A percentile compares a stretch with the other conserved stretches of the same genome.
phyloP scores from a whole-genome alignment of 768 basidiomycete species.

The Clitopilus hobsonii region DNA sequence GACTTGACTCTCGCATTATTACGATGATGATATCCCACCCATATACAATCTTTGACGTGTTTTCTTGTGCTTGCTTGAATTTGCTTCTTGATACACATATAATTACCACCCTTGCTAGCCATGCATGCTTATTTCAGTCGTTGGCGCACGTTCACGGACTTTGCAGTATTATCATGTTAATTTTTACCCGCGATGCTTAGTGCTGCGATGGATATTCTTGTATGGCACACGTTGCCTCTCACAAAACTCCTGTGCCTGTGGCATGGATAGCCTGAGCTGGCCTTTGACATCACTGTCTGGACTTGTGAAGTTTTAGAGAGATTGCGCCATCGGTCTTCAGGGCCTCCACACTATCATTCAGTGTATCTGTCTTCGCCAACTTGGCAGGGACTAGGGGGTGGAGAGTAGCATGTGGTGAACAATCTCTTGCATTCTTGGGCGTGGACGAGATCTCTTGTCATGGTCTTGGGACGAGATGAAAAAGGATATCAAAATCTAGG shows the following conservation, averaged over 20 bases:
- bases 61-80: too few relatives aligned
- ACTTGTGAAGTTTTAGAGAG: neutral
- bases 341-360: neutral
- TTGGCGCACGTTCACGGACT: too few relatives aligned
- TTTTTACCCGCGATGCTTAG: too few relatives aligned
- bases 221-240: too few relatives aligned
- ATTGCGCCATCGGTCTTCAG: neutral
- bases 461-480: neutral
- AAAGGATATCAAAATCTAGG: neutral
- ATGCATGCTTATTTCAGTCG: neutral
- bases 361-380: neutral
- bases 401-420: neutral
- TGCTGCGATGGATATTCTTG: too few relatives aligned
- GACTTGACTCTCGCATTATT: neutral
- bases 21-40: too few relatives aligned
- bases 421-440: neutral
- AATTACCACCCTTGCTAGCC: neutral
- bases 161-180: too few relatives aligned
- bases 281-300: too few relatives aligned
- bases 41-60: too few relatives aligned
- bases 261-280: neutral
- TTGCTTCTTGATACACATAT: neutral
- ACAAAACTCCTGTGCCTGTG: too few relatives aligned
- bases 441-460: neutral
- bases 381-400: neutral